A percentile compares a stretch with the other conserved stretches of the same genome.
Conservation (phyloP, 805 yeast genomes). For the Ogataea trehaloabstinens region DNA sequence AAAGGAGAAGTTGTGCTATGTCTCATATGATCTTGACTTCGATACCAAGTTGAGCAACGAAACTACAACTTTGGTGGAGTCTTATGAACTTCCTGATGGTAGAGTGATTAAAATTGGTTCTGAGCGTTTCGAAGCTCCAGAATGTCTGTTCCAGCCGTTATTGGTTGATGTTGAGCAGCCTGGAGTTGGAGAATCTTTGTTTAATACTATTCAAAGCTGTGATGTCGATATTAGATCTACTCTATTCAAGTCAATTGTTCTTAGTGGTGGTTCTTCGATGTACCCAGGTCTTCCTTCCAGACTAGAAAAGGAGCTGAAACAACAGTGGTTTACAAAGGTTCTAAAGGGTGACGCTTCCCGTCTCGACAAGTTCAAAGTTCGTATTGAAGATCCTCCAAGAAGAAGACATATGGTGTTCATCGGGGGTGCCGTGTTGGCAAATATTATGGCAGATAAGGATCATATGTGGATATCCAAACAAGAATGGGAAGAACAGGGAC, state of each 20-base stretch:
- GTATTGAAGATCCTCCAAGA: slow-evolving; percentile 98
- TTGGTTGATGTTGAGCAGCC: slow-evolving; percentile 95
- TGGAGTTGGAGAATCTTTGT: slow-evolving; percentile 90
- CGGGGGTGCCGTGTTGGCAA: slow-evolving; percentile 98
- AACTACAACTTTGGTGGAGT: slow-evolving; percentile 92
- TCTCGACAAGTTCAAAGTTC: slow-evolving; percentile 87
- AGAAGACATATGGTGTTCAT: slow-evolving; percentile 98
- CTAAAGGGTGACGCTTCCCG: slow-evolving; percentile 84
- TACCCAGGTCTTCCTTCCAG: slow-evolving; percentile 97
- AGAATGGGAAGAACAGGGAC: slow-evolving; percentile 98
- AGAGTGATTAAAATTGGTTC: slow-evolving; percentile 90
- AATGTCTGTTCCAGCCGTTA: slow-evolving; percentile 93
- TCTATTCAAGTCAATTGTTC: slow-evolving; percentile 85
- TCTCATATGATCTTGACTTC: slow-evolving; percentile 87
- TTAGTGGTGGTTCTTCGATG: slow-evolving; percentile 98
- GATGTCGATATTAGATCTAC: slow-evolving; percentile 91
- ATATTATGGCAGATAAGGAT: slow-evolving; percentile 96
- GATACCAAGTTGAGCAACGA: slow-evolving; percentile 87
- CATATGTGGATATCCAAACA: slow-evolving; percentile 96
- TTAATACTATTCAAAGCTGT: slow-evolving; percentile 90
- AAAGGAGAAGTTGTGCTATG: slow-evolving; percentile 94
- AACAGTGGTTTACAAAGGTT: slow-evolving; percentile 89
- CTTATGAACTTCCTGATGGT: slow-evolving; percentile 95
- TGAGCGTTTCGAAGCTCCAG: slow-evolving; percentile 96
- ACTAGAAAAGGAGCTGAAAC: slow-evolving; percentile 93